Evolutionary conservation across 2,329 filamentous ascomycete genomes (phyloP).

Genomic region (Neobulgaria alba): DNA sequence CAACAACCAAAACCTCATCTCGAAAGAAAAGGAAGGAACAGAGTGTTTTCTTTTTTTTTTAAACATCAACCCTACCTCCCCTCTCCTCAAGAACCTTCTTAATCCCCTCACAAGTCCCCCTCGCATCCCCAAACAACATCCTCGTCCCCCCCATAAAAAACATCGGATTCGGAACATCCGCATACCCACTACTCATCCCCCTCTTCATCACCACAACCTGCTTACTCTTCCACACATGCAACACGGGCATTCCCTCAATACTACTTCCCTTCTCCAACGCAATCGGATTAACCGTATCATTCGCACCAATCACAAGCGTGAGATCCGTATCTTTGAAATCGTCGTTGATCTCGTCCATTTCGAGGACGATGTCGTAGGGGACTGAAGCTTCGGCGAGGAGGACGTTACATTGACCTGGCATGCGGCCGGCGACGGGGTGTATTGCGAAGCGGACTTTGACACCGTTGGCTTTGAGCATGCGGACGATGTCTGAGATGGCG

Average conservation of each 20-base stretch:
- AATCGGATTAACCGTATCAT: conserved; percentile 88
- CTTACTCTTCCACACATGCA: conserved; percentile 92
- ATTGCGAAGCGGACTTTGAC: conserved; percentile 83
- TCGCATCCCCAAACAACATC: conserved; percentile 90
- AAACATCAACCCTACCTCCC: conserved; percentile 5
- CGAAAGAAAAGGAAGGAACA: too few species aligned
- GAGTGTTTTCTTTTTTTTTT: too few species aligned
- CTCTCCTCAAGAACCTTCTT: conserved; percentile 9
- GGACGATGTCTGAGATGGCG: conserved; percentile 74
- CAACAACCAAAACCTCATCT: too few species aligned
- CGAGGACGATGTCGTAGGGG: conserved; percentile 83
- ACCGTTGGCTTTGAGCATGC: conserved; percentile 62
- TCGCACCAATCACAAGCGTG: conserved; percentile 82
- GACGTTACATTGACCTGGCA: conserved; percentile 92
- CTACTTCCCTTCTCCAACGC: conserved; percentile 74
- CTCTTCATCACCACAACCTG: conserved; percentile 91
- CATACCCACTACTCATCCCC: conserved; percentile 80
- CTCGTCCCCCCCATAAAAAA: conserved; percentile 84
- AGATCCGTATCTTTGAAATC: conserved; percentile 81
- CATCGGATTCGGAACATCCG: conserved; percentile 89
- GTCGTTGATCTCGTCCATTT: conserved; percentile 96
- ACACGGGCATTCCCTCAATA: conserved; percentile 86
- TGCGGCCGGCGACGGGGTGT: conserved; percentile 81
- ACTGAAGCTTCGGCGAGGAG: conserved; percentile 80
- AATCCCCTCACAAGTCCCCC: conserved; percentile 62